A percentile compares a stretch with the other conserved stretches of the same genome.
Evolutionary conservation across 768 basidiomycete genomes (phyloP).

Genomic region (Termitomyces sp.): DNA sequence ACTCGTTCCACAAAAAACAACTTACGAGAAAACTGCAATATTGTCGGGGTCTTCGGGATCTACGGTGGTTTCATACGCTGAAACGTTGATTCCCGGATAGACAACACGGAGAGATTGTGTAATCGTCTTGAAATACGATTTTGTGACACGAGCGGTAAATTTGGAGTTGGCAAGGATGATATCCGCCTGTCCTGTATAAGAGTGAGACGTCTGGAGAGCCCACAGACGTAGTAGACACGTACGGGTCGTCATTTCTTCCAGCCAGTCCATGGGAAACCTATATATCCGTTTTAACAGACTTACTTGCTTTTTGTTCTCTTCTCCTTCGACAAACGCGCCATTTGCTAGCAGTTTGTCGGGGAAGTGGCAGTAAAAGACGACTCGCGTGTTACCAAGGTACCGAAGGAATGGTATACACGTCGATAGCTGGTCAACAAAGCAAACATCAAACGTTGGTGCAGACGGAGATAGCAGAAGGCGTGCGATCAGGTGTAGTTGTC

Average conservation of each 20-base stretch:
- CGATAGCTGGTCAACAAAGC: slow-evolving; percentile 92
- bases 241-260: slow-evolving; percentile 91
- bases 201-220: neutral
- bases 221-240: slow-evolving; percentile 17
- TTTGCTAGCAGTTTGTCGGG: slow-evolving; percentile 89
- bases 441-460: slow-evolving; percentile 67
- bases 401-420: slow-evolving; percentile 86
- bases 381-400: slow-evolving; percentile 58
- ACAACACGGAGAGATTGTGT: slow-evolving; percentile 62
- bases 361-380: slow-evolving; percentile 98
- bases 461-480: slow-evolving; percentile 46
- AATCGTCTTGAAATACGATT: slow-evolving; percentile 68
- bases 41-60: slow-evolving; percentile 46
- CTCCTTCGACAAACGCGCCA: slow-evolving; percentile 59
- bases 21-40: slow-evolving; percentile 52
- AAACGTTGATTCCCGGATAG: slow-evolving; percentile 91
- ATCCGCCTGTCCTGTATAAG: slow-evolving; percentile 72
- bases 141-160: slow-evolving; percentile 84
- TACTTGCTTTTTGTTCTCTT: slow-evolving; percentile 30
- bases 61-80: slow-evolving; percentile 54
- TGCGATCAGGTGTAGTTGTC: slow-evolving; percentile 77
- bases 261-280: slow-evolving; percentile 81
- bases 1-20: slow-evolving; percentile 1
- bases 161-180: slow-evolving; percentile 86
- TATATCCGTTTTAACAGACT: slow-evolving; percentile 70